A percentile compares a stretch with the other conserved stretches of the same genome.
phyloP scores from a whole-genome alignment of 192 early-diverging fungal species.

The Backusella macrospora region DNA sequence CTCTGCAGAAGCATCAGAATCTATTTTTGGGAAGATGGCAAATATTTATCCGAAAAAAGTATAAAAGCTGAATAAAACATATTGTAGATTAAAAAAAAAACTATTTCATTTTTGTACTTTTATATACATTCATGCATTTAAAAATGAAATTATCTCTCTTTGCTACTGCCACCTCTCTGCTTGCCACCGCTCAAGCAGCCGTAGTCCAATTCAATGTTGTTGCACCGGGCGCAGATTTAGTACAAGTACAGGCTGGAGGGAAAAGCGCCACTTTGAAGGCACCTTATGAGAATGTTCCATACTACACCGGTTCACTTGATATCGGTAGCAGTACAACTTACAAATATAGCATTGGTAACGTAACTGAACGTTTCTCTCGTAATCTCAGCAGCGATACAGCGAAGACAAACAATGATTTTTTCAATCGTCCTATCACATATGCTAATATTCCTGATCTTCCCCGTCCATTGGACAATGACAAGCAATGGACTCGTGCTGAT shows the following conservation, averaged over 20 bases:
- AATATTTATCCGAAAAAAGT: background rate
- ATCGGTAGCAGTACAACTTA: constrained; percentile 36
- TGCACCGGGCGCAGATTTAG: constrained; percentile 39
- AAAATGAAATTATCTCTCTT: background rate
- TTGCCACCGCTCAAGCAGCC: constrained; percentile 38
- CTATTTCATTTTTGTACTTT: background rate
- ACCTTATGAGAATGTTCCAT: constrained; percentile 33
- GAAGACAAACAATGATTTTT: constrained; percentile 45
- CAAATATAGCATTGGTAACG: constrained; percentile 40
- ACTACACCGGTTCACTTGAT: constrained; percentile 39
- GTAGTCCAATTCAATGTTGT: constrained; percentile 40
- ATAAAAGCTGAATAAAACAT: background rate
- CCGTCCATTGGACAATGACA: constrained; percentile 38
- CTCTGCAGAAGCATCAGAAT: background rate
- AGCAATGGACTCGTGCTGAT: constrained; percentile 23
- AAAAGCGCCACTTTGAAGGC: constrained; percentile 29
- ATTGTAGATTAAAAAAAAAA: background rate
- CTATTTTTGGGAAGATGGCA: background rate
- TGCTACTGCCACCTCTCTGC: constrained; percentile 17
- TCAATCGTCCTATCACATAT: constrained; percentile 46
- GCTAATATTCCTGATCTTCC: constrained; percentile 49
- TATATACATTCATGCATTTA: background rate
- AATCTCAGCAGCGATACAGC: constrained; percentile 25
- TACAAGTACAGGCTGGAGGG: constrained; percentile 38
- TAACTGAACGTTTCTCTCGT: constrained; percentile 39